Evolutionary conservation across 2,329 filamentous ascomycete species (phyloP), one percentile per base, ranked within the genome.

Genomic region (Aspergillus nomiae): DNA sequence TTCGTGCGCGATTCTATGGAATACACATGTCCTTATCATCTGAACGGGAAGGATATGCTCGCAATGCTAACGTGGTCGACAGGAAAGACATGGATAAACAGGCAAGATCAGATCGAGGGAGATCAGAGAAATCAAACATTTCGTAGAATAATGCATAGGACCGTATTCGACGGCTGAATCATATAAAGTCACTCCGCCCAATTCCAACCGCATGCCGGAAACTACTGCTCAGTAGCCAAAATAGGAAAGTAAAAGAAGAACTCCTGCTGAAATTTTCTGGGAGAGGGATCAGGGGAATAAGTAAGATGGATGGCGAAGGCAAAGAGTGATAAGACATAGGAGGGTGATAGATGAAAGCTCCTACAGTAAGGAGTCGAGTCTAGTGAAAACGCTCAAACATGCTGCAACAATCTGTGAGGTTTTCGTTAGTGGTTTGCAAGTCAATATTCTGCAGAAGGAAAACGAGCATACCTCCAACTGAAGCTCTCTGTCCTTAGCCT

Each of bases 301-400:
- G 28, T 32, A 63, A 45, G 54, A 65, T 41, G 38, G 30, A 65
- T 30, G 60, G 58, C 38, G 62, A 58, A 51, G 48, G 55, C 62
- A 64, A 46, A 45, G 51, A 38, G 21, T 55, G 30, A 32, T 59
- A 43, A 53, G 60, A 58, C 53, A 41, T 21, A 58, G 38, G 34
- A 16, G 12, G 14, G 58, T 53, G 57, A 43, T 60, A 56, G 51
- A 38, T 43, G 34, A 45, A 59, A 30, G 48, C 57, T 61, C 62
- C 72, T 81, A 99, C 77, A 99, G 89, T 65, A 99, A 85, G 58
- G 95, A 98, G 82, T 99, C 95, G 73, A 99, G 90, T 76, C 94
- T 89, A 68, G 95, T 99, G 79, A 99, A 99, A 74, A 99, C 95
- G 82, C 91, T 97, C 78, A 99, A 82, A 80, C 95, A 98, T 70